Percentiles rank a stretch among this genome's conserved stretches.
Conservation (phyloP, 2,329 filamentous ascomycete species). For the Pyrenophora teres region DNA sequence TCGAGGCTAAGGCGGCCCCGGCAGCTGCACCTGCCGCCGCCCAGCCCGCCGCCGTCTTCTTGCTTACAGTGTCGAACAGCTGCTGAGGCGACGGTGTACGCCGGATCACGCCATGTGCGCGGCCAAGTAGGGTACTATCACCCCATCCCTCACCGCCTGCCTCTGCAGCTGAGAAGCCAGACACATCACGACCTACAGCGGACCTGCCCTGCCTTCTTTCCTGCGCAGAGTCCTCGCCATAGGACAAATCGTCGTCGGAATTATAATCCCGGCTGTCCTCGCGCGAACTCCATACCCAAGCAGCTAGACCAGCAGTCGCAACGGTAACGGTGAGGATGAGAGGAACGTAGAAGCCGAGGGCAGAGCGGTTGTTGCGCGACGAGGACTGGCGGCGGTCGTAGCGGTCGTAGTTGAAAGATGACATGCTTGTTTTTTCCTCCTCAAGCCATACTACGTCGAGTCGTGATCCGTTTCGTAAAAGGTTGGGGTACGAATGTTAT, state of each 20-base stretch:
- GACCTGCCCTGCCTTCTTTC: conserved; percentile 28
- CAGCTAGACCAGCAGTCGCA: conserved; percentile 81
- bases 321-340: conserved; percentile 84
- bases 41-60: conserved; percentile 78
- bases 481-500: no score
- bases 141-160: conserved; percentile 29
- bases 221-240: conserved; percentile 48
- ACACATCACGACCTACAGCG: conserved; percentile 24
- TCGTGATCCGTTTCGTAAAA: conserved; percentile 15
- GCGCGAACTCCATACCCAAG: conserved; percentile 94
- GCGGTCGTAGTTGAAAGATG: conserved; percentile 61
- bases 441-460: conserved; percentile 19
- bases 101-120: conserved; percentile 79
- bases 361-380: conserved; percentile 60
- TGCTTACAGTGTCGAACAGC: conserved; percentile 81
- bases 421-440: conserved; percentile 34
- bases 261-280: conserved; percentile 73
- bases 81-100: conserved; percentile 87
- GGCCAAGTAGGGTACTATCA: conserved; percentile 69
- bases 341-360: conserved; percentile 86
- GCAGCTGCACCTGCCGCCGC: conserved; percentile 82
- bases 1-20: conserved; percentile 79
- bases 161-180: conserved; percentile 28
- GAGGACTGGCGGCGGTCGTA: conserved; percentile 53
- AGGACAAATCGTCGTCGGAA: conserved; percentile 53